Conservation (phyloP, 1,139 yeast genomes). For the Debaryomyces fabryi region DNA sequence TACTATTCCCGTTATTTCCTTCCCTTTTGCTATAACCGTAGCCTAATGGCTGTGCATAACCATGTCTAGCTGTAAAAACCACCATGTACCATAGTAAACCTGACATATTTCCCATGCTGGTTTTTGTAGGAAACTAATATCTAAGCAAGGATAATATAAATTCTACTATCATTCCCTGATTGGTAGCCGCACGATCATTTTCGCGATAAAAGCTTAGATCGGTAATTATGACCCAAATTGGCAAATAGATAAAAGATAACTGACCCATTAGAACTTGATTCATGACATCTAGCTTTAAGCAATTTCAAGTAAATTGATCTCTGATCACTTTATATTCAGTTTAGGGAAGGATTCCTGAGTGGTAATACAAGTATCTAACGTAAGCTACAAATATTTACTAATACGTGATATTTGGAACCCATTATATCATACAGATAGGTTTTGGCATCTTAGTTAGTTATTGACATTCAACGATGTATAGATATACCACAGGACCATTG, state of each 20-base stretch:
- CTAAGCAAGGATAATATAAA: neutral
- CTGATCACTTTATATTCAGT: neutral
- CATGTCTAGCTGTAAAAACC: neutral
- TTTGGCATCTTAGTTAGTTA: neutral
- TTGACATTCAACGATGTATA: neutral
- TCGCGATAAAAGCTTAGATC: neutral
- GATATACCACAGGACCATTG: neutral
- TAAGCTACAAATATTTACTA: neutral
- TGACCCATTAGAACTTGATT: neutral
- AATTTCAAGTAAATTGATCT: too few relatives aligned
- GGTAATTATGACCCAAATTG: neutral
- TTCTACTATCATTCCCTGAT: neutral
- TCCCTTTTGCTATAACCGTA: neutral
- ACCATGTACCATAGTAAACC: slow-evolving; percentile 1
- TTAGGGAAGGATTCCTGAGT: neutral
- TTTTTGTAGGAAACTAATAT: neutral
- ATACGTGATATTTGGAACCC: neutral
- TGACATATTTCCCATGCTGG: neutral
- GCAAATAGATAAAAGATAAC: neutral
- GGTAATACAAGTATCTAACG: neutral
- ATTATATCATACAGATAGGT: neutral
- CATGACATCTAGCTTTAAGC: too few relatives aligned
- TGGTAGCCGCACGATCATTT: neutral
- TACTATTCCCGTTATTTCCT: neutral
- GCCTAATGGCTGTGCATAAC: neutral